Percentiles rank a stretch among this genome's conserved stretches.
phyloP scores from a whole-genome alignment of 129 eudicot genomes.

The Heracleum sosnowskyi region DNA sequence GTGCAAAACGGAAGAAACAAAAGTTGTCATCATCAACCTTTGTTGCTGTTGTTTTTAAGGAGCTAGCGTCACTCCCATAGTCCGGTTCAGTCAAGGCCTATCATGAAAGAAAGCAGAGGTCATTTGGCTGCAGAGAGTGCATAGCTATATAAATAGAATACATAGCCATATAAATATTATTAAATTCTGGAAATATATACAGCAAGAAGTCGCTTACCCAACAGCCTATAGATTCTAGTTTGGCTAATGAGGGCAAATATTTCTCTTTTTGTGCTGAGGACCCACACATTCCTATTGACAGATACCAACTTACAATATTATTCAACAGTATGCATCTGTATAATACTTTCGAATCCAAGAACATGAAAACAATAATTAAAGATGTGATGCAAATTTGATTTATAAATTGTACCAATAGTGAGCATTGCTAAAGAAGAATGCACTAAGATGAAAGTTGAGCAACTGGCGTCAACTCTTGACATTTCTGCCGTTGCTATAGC shows the following conservation, averaged over 20 bases:
- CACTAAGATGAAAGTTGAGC: conserved; percentile 88
- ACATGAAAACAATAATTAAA: neutral
- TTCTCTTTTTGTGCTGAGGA: conserved; percentile 79
- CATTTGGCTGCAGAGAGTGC: neutral
- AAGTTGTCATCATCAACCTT: conserved; percentile 38
- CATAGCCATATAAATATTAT: neutral
- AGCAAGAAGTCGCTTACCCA: conserved; percentile 53
- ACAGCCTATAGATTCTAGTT: conserved; percentile 64
- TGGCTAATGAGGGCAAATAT: conserved; percentile 82
- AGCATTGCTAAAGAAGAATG: conserved; percentile 98
- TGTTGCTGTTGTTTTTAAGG: conserved; percentile 75
- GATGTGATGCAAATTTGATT: neutral
- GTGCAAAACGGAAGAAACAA: neutral
- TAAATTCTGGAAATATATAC: neutral
- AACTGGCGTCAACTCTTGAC: conserved; percentile 97
- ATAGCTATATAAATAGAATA: neutral
- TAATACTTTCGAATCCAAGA: neutral
- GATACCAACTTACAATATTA: conserved; percentile 14
- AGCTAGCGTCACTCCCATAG: conserved; percentile 98
- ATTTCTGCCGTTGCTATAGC: conserved; percentile 84
- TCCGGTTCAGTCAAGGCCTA: conserved; percentile 98
- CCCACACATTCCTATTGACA: conserved; percentile 66
- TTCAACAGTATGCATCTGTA: neutral
- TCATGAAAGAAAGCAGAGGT: conserved; percentile 2
- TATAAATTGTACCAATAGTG: conserved; percentile 61